A percentile compares a stretch with the other conserved stretches of the same genome.
Evolutionary conservation across 1,284 basidiomycete species (phyloP).

Genomic region (Pseudozyma sp.): DNA sequence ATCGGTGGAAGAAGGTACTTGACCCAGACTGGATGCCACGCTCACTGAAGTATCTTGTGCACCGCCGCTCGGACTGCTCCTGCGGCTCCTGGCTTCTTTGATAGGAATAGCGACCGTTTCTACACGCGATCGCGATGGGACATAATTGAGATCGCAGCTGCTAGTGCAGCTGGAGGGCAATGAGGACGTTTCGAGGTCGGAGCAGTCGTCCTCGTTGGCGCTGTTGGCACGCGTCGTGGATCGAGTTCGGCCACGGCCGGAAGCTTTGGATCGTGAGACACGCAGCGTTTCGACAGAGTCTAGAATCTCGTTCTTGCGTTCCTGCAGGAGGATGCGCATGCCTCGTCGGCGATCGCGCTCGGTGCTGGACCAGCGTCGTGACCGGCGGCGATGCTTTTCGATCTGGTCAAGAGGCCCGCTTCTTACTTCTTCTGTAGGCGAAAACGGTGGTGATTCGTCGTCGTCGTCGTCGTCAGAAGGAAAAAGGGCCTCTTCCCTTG

Average conservation of each 20-base stretch:
- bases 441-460: constrained; percentile 31
- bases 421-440: constrained; percentile 15
- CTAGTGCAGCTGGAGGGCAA: constrained; percentile 35
- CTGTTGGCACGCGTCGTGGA: constrained; percentile 1
- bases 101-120: constrained; percentile 32
- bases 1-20: constrained; percentile 34
- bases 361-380: constrained; percentile 48
- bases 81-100: constrained; percentile 16
- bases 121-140: background rate
- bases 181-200: constrained; percentile 28
- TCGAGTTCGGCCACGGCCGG: constrained; percentile 9
- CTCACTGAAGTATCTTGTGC: constrained; percentile 4
- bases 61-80: background rate
- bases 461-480: constrained; percentile 51
- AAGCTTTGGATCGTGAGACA: background rate
- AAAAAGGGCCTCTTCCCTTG: constrained; percentile 42
- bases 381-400: constrained; percentile 9
- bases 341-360: constrained; percentile 49
- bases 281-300: background rate
- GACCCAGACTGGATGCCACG: constrained; percentile 28
- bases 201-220: constrained; percentile 19
- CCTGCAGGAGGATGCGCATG: constrained; percentile 43
- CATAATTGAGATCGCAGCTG: constrained; percentile 34
- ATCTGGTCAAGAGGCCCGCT: constrained; percentile 1
- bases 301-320: constrained; percentile 4